Evolutionary conservation across 176 grass and related monocot genomes (phyloP), one percentile per base, ranked within the genome.

Genomic region (Echinochloa phyllopogon): DNA sequence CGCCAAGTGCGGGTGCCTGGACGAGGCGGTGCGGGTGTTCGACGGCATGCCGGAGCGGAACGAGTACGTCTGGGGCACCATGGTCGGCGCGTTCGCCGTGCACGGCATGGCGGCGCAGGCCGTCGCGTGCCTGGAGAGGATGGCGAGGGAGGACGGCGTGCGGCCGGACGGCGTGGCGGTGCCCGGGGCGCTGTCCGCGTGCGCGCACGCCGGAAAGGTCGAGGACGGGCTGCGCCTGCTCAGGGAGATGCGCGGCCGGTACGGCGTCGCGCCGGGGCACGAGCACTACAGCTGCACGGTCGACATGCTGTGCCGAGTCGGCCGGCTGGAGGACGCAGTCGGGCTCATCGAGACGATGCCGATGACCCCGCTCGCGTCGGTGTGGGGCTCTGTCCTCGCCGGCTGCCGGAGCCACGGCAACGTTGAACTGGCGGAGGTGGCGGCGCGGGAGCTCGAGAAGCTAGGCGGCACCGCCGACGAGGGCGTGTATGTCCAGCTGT

Each of bases 251-350:
- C 77, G 73, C 13, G 10, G 50, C 9, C 63, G 83, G 24, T 93
- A 91, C 37, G 74, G 43, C 27, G 88, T 97, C 47, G 14, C 51
- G 11, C 90, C 90, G 0, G 82, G 74, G 51, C 92, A 94, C 40
- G 95, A 97, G 58, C 95, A 97, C 43, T 97, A 91, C 74, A 91
- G 90, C 82, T 97, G 95, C 82, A 80, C 88, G 4, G 90, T 97
- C 1, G 92, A 97, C 81, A 94, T 97, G 95, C 92, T 97, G 21
- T 94, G 90, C 84, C 83, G 95, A 0, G 90, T 94, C 1, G 95
- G 88, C 24, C 84, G 90, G 44, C 77, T 97, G 9, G 62, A 86
- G 29, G 90, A 93, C 12, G 92, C 90, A 0, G 68, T 94, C 4
- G 86, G 52, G 47, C 82, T 94, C 6, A 86, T 94, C 53, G 45